Percentiles rank a stretch among this genome's conserved stretches.
Evolutionary conservation across 2,329 filamentous ascomycete species (phyloP).

Genomic region (Hymenoscyphus scutula): DNA sequence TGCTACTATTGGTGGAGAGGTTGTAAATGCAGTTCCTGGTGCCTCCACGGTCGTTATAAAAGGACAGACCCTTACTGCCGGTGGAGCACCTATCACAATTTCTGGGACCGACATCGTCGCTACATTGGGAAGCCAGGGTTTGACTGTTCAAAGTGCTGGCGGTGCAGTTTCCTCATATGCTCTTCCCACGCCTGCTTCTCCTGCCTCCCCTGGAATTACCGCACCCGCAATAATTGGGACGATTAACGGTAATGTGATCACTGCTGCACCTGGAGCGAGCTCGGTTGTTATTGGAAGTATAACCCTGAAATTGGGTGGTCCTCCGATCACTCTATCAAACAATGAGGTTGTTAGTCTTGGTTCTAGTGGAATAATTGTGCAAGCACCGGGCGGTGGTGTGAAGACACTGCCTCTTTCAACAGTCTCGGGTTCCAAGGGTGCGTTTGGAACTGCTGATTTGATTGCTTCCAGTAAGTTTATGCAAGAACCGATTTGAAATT

Average conservation of each 20-base stretch:
- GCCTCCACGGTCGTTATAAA: constrained; percentile 16
- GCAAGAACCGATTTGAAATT: neutral
- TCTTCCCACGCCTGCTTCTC: constrained; percentile 9
- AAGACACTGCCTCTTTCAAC: constrained; percentile 11
- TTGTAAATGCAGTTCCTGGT: constrained; percentile 20
- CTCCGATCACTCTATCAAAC: constrained; percentile 11
- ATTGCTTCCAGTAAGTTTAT: neutral
- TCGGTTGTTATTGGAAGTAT: constrained; percentile 11
- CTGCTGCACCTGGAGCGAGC: constrained; percentile 9
- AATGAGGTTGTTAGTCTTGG: constrained; percentile 15
- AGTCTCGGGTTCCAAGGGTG: neutral
- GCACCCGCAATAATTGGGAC: constrained; percentile 9
- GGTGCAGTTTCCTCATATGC: constrained; percentile 6
- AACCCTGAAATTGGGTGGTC: constrained; percentile 11
- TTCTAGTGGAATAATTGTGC: constrained; percentile 13
- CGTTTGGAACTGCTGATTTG: neutral
- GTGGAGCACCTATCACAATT: constrained; percentile 11
- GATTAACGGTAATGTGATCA: constrained; percentile 11
- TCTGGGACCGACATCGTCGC: constrained; percentile 2
- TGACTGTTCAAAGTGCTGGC: constrained; percentile 10
- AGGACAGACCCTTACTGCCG: constrained; percentile 19
- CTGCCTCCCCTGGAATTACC: constrained; percentile 9
- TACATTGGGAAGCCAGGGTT: constrained; percentile 11
- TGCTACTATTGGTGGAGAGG: constrained; percentile 19
- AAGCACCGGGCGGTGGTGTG: constrained; percentile 13